Percentiles rank a stretch among this genome's conserved stretches.
Conservation (phyloP, 1,284 basidiomycete genomes). For the Ceratobasidium sp. region DNA sequence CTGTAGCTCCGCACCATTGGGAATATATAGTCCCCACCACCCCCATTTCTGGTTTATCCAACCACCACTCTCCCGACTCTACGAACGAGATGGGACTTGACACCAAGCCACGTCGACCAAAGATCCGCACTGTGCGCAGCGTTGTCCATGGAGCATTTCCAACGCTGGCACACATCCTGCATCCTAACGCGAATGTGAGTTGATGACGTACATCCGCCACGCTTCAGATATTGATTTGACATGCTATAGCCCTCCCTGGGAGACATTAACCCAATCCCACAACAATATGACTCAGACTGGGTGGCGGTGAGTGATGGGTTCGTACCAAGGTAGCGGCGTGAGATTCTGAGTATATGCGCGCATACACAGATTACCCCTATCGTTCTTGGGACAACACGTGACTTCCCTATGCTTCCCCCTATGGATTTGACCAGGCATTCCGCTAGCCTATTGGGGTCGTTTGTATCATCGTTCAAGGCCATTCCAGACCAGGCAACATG, state of each 20-base stretch:
- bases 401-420: conserved; percentile 24
- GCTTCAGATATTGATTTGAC: neutral
- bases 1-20: neutral
- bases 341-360: conserved; percentile 9
- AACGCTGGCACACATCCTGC: neutral
- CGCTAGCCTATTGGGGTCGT: neutral
- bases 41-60: neutral
- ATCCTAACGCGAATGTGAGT: conserved; percentile 8
- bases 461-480: conserved; percentile 12
- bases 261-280: neutral
- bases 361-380: conserved; percentile 24
- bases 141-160: conserved; percentile 17
- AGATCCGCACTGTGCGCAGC: neutral
- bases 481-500: conserved; percentile 13
- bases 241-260: neutral
- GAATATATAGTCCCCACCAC: neutral
- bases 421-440: neutral
- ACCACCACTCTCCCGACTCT: neutral
- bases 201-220: neutral
- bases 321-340: too few relatives aligned
- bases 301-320: neutral
- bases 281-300: neutral
- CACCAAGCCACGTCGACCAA: neutral
- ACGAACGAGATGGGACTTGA: neutral
- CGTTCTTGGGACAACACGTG: neutral